A percentile compares a stretch with the other conserved stretches of the same genome.
Conservation (phyloP, 2,329 filamentous ascomycete species). For the Phoma sp. region DNA sequence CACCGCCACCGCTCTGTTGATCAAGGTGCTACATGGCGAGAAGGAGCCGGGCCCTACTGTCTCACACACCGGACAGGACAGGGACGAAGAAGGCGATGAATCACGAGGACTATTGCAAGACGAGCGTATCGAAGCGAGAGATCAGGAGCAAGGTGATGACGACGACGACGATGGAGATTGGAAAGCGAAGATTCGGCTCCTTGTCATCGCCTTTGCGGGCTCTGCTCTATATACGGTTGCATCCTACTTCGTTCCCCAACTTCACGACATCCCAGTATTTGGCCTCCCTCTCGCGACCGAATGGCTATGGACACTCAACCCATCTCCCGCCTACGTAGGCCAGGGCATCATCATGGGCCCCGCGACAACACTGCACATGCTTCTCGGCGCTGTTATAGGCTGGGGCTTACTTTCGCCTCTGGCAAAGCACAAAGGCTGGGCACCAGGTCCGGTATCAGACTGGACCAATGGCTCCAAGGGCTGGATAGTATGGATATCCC, state of each 20-base stretch:
- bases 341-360: conserved; percentile 99
- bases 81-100: conserved; percentile 38
- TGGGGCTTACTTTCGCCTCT: conserved; percentile 92
- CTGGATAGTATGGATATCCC: conserved; percentile 96
- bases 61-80: conserved; percentile 3
- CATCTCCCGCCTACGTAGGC: conserved; percentile 94
- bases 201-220: conserved; percentile 65
- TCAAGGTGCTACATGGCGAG: conserved; percentile 81
- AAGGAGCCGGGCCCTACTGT: conserved; percentile 27
- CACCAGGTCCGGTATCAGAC: conserved; percentile 81
- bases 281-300: conserved; percentile 73
- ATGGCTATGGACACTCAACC: conserved; percentile 97
- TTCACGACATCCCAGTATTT: conserved; percentile 87
- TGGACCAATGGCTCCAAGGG: conserved; percentile 96
- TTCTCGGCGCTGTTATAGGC: conserved; percentile 84
- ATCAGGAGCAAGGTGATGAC: conserved; percentile 34
- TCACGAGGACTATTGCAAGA: conserved; percentile 44
- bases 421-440: conserved; percentile 86
- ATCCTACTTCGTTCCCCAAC: conserved; percentile 86
- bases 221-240: conserved; percentile 72
- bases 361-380: conserved; percentile 93
- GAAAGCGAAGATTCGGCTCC: conserved; percentile 66
- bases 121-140: conserved; percentile 25
- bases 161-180: conserved; percentile 58
- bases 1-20: conserved; percentile 93